These are phyloP conservation scores for Suillus placidus DNA, from an alignment of 768 basidiomycete species.

Conservation along the genomic window DNA sequence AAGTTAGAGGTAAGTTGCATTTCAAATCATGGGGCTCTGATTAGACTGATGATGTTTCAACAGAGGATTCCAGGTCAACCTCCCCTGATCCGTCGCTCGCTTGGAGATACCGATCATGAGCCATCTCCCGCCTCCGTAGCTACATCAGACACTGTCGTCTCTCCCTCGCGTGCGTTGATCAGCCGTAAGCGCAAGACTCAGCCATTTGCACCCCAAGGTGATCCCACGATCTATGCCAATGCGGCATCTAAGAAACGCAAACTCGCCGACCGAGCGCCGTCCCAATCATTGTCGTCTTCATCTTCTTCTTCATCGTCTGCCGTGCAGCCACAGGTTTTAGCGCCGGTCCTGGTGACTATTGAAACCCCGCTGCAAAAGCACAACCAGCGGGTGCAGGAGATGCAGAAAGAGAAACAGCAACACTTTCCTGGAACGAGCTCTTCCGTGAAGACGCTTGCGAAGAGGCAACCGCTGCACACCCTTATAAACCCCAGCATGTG, in stretches of 20 bases:
- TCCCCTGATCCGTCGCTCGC: constrained; percentile 18
- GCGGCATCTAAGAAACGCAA: not conserved
- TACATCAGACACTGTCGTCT: not conserved
- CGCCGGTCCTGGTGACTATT: not conserved
- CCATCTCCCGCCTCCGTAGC: not conserved
- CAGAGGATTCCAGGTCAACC: constrained; percentile 33
- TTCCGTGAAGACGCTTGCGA: not conserved
- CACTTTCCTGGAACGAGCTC: not conserved
- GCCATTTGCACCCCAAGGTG: not conserved
- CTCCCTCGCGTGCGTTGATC: not conserved
- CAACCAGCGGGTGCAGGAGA: not conserved
- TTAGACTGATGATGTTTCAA: not conserved
- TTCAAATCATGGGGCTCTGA: not conserved
- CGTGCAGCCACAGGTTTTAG: not conserved
- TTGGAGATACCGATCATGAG: not conserved
- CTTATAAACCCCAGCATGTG: not conserved
- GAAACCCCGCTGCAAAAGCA: not conserved
- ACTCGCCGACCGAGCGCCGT: not conserved
- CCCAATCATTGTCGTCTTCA: not conserved
- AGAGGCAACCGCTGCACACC: not conserved
- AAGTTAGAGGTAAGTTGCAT: constrained; percentile 24
- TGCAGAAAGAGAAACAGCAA: not conserved
- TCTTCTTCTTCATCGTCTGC: not conserved
- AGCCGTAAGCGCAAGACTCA: not conserved
- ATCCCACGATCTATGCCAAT: not conserved